Evolutionary conservation across 345 rosid genomes (phyloP), one percentile per base, ranked within the genome.

Genomic region (Draba incana): DNA sequence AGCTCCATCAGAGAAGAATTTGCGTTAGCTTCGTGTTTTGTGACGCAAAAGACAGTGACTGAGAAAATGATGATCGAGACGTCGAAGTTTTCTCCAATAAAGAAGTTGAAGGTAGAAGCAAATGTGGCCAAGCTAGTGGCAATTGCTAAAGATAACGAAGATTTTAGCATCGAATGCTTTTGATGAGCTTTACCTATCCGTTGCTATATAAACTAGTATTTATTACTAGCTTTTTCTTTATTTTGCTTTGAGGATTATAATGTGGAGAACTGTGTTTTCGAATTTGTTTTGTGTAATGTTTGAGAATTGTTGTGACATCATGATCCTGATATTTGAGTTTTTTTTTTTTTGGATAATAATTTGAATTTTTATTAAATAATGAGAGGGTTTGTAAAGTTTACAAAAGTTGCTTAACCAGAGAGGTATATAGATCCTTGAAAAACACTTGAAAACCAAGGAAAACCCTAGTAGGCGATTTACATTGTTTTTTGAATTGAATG

Each of bases 51-150:
- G 48, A 56, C 10, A 4, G 64, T 63, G 51, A 48, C 2, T 10
- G 13, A 13, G 13, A 55, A 16, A 57, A 16, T 71, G 63, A 53
- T 70, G 62, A 44, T 70, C n/a, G 4, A 53, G 69, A 62, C 62
- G 0, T 53, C 68, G 4, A 2, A 43, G 33, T 46, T 37, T 27
- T 49, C 51, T 45, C 75, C 10, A 31, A 6, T 3, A 64, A 47
- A 71, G 70, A 55, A 38, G 64, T 9, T 56, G 0, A 3, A 25
- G 10, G 38, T 9, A 1, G 58, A 63, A 71, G 43, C 25, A 63
- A 37, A 44, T 24, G 57, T 64, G 15, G 16, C 15, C 35, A 55
- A 45, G 43, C 56, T 71, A 4, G 54, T 6, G 64, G 4, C 54
- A 25, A 69, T 71, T 42, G 15, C 52, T 60, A 31, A 30, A 42